Base-by-base conservation (phyloP, 2,329 filamentous ascomycete genomes). In the Ascochyta viciae-villosae region DNA sequence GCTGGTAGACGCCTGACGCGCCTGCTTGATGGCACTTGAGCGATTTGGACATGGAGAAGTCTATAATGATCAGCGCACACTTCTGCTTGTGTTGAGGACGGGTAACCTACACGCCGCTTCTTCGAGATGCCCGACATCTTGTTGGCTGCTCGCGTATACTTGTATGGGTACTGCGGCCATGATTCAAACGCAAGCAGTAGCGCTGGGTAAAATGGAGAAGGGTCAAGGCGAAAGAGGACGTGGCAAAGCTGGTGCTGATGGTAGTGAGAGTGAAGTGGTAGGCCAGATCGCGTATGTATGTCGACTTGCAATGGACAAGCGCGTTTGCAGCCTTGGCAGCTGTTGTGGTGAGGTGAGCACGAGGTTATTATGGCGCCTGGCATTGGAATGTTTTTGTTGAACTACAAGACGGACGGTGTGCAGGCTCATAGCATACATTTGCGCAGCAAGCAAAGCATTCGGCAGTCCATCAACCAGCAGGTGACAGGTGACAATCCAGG, bases 41-140 rank as follows among this genome's bases (percentile, higher is more conserved):
- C 26, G 35, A 19, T 27, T 40, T 5, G 49, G 49, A 34, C 41
- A 41, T 9, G 12, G 34, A 39, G 49, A 40, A 19, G 34, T 26
- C 41, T 45, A 26, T 40, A 9, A 9, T 31, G 24, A 26, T 52
- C 27, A 46, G 41, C 13, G 12, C 15, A 13, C n/a, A 15, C 0
- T 33, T 8, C 3, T 6, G 10, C 15, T 12, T 6, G 7, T 1
- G 45, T 39, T 16, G 37, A 6, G 5, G 13, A 2, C 12, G 4
- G 2, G 37, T 39, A 9, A 33, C 43, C 38, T 47, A 61, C 57
- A 2, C 38, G 52, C 29, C 54, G 55, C 31, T 61, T 64, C 22
- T 45, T 62, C 1, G 29, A 24, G 13, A 19, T 12, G 13, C 26
- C 29, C 6, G 40, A 51, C 61, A 60, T 62, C 12, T 37, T 34